phyloP scores from a whole-genome alignment of 352 stramenopile species.

The Pythium chondricola region DNA sequence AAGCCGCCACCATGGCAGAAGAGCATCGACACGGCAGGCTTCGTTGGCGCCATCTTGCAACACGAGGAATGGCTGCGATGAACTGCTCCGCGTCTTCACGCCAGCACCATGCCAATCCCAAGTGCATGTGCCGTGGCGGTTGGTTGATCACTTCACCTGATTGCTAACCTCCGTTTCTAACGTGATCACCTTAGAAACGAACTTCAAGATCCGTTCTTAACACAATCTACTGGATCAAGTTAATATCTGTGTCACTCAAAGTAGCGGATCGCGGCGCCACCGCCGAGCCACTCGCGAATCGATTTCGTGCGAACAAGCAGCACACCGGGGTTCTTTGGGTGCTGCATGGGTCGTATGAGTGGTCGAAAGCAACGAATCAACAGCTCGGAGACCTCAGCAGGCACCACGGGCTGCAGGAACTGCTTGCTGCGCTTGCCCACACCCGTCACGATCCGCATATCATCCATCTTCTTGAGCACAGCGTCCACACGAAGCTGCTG shows the following conservation, averaged over 20 bases:
- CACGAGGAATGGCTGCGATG: no score
- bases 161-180: no score
- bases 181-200: no score
- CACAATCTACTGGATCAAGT: no score
- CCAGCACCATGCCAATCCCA: no score
- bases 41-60: no score
- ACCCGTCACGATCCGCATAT: slow-evolving; percentile 71
- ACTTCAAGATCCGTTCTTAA: slow-evolving; percentile 2
- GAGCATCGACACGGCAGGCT: slow-evolving; percentile 15
- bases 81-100: no score
- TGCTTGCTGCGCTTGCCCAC: slow-evolving; percentile 52
- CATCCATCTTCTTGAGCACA: slow-evolving; percentile 20
- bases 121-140: no score
- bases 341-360: slow-evolving; percentile 36
- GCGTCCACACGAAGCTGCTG: slow-evolving; percentile 16
- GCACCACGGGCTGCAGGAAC: slow-evolving; percentile 56
- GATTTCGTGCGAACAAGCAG: slow-evolving; percentile 43
- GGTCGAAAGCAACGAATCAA: slow-evolving; percentile 43
- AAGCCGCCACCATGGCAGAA: slow-evolving; percentile 50
- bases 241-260: no score
- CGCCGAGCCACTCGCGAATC: slow-evolving; percentile 47
- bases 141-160: no score
- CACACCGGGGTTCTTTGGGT: slow-evolving; percentile 56
- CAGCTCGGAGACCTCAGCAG: slow-evolving; percentile 42
- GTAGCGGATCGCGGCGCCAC: slow-evolving; percentile 9